phyloP scores from a whole-genome alignment of 371 early-diverging fungal genomes.

The Dinochytrium kinnereticum region DNA sequence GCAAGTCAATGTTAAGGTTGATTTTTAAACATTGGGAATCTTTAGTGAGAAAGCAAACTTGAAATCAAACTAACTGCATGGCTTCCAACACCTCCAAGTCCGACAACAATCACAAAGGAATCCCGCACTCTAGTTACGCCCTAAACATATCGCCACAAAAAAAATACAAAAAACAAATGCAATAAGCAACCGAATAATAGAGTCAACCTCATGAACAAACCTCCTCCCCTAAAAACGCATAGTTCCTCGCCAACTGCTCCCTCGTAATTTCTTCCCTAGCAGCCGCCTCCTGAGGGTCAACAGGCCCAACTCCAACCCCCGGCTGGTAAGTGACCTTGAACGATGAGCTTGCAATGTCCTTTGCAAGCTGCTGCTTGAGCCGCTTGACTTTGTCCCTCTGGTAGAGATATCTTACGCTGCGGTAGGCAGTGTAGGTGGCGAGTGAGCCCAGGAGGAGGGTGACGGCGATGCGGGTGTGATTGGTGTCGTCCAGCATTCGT shows the following conservation, averaged over 20 bases:
- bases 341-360: not conserved
- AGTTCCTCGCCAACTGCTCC: conserved; percentile 86
- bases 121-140: conserved; percentile 43
- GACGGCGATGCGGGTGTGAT: not conserved
- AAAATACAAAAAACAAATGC: not conserved
- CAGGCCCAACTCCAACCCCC: not conserved
- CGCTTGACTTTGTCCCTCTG: not conserved
- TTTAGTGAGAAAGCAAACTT: not conserved
- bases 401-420: not conserved
- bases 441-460: not conserved
- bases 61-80: conserved; percentile 40
- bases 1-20: conserved; percentile 59
- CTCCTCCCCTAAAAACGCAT: conserved; percentile 85
- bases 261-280: conserved; percentile 65
- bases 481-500: not conserved
- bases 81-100: conserved; percentile 90
- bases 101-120: conserved; percentile 90
- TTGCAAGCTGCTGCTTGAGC: conserved; percentile 4
- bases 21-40: not conserved
- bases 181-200: no score
- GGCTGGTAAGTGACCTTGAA: not conserved
- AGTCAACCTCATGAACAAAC: no score
- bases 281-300: not conserved
- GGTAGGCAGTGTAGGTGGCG: conserved; percentile 7
- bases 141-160: conserved; percentile 16